A percentile compares a stretch with the other conserved stretches of the same genome.
Evolutionary conservation across 192 early-diverging fungal genomes (phyloP).

Genomic region (Coemansia sp.): DNA sequence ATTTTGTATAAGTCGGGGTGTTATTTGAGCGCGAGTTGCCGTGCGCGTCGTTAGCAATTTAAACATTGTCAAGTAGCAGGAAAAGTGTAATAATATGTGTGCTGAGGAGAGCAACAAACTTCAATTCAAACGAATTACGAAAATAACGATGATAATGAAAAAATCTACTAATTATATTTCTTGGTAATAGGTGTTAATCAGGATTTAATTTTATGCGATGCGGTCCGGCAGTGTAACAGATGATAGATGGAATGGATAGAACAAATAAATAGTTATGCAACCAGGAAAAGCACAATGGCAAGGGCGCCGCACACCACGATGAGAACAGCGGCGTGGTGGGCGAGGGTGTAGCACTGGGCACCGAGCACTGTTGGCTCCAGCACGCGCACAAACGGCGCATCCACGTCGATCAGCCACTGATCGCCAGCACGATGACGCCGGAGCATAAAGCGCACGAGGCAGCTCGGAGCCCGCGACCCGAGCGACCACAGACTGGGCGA

Average conservation of each 20-base stretch:
- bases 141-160: too few species aligned
- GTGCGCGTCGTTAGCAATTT: not conserved
- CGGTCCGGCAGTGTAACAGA: too few species aligned
- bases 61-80: not conserved
- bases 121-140: too few species aligned
- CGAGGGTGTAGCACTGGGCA: slow-evolving; percentile 23
- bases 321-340: slow-evolving; percentile 18
- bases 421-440: slow-evolving; percentile 17
- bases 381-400: slow-evolving; percentile 14
- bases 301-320: slow-evolving; percentile 9
- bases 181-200: too few species aligned
- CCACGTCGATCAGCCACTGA: slow-evolving; percentile 34
- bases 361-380: slow-evolving; percentile 26
- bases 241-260: too few species aligned
- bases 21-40: not conserved
- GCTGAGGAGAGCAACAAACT: too few species aligned
- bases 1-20: not conserved
- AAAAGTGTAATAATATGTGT: too few species aligned
- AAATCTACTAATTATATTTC: too few species aligned
- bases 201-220: too few species aligned
- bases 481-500: slow-evolving; percentile 24
- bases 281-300: slow-evolving; percentile 17
- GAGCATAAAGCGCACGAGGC: slow-evolving; percentile 21
- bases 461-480: not conserved
- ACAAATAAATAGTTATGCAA: too few species aligned